Evolutionary conservation across 2,329 filamentous ascomycete genomes (phyloP).

Genomic region (Hymenoscyphus fructigenus): DNA sequence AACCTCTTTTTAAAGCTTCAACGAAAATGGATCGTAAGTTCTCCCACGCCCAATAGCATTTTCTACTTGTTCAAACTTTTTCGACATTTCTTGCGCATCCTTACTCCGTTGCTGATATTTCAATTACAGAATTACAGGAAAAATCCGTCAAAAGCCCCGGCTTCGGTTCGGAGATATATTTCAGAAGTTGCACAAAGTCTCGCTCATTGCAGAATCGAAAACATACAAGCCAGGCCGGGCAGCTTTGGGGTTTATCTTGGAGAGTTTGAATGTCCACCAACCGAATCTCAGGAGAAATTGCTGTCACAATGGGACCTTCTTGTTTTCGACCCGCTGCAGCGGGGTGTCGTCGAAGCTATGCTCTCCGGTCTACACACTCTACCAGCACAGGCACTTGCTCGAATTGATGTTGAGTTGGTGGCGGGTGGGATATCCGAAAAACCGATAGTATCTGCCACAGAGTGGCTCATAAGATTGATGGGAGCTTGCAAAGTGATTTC

Average conservation of each 20-base stretch:
- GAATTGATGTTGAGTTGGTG: constrained; percentile 25
- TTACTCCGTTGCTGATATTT: neutral
- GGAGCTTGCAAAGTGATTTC: constrained; percentile 20
- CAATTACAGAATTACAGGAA: constrained; percentile 19
- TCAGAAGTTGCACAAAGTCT: constrained; percentile 16
- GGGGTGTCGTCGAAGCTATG: constrained; percentile 39
- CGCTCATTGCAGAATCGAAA: constrained; percentile 21
- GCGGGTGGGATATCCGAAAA: constrained; percentile 7
- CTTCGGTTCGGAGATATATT: constrained; percentile 21
- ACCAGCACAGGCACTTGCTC: constrained; percentile 25
- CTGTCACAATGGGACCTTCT: constrained; percentile 45
- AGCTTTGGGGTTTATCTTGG: constrained; percentile 44
- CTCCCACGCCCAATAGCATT: neutral
- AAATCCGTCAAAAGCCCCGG: constrained; percentile 10
- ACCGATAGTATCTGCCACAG: constrained; percentile 17
- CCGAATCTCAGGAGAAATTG: constrained; percentile 36
- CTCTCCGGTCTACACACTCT: constrained; percentile 20
- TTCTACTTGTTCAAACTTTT: neutral
- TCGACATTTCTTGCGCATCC: neutral
- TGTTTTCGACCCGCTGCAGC: constrained; percentile 43
- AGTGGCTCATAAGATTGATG: constrained; percentile 21
- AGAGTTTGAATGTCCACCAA: constrained; percentile 37
- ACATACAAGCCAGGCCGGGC: constrained; percentile 20
- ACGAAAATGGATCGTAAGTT: constrained; percentile 14
- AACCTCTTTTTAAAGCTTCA: constrained; percentile 14